Percentiles rank a stretch among this genome's conserved stretches.
Conservation (phyloP, 2,329 filamentous ascomycete genomes). For the Aspergillus nomiae region DNA sequence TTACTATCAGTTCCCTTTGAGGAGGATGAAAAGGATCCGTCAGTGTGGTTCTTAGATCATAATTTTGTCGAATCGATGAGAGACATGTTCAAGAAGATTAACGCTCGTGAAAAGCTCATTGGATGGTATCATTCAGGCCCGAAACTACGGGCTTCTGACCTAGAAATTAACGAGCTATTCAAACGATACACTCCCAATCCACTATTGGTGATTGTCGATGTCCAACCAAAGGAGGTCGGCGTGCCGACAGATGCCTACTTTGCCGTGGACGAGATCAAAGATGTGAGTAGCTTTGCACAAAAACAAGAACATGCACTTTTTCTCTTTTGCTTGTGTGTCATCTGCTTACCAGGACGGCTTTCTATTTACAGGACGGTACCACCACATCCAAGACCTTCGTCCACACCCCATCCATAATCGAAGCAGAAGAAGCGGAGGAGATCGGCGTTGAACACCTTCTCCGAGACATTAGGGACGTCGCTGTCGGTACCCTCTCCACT, state of each 20-base stretch:
- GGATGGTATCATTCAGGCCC: conserved; percentile 99
- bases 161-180: conserved; percentile 99
- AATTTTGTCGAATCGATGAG: conserved; percentile 99
- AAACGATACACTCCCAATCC: conserved; percentile 98
- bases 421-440: conserved; percentile 98
- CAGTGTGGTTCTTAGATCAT: conserved; percentile 98
- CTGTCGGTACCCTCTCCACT: conserved; percentile 93
- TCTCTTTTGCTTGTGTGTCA: not conserved
- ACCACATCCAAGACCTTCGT: conserved; percentile 97
- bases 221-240: conserved; percentile 95
- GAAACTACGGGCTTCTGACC: conserved; percentile 91
- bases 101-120: conserved; percentile 97
- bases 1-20: conserved; percentile 80
- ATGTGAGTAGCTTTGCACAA: conserved; percentile 62
- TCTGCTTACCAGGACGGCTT: not conserved
- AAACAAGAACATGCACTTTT: not conserved
- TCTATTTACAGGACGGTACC: conserved; percentile 75
- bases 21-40: conserved; percentile 97
- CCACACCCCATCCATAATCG: conserved; percentile 96
- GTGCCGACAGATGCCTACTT: conserved; percentile 99
- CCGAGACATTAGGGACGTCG: conserved; percentile 96
- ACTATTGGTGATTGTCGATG: conserved; percentile 94
- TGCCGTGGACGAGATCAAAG: conserved; percentile 98
- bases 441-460: conserved; percentile 98
- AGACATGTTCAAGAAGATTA: conserved; percentile 99